Evolutionary conservation across 345 rosid species (phyloP).

Genomic region (Mercurialis annua): DNA sequence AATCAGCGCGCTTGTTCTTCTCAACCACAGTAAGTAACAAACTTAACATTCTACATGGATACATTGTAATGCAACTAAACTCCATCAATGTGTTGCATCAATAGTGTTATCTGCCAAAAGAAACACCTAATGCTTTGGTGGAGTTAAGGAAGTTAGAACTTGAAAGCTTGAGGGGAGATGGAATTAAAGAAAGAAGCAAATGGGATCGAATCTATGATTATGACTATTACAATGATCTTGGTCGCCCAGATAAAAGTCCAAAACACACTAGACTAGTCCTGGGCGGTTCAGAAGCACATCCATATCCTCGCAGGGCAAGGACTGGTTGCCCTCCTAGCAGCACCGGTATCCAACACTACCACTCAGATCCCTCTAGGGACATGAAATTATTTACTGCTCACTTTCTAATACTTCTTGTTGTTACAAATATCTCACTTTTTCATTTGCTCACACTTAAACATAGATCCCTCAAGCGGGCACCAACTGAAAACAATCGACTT

Average conservation of each 20-base stretch:
- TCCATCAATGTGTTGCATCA: constrained; percentile 1
- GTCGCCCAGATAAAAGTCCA: constrained; percentile 40
- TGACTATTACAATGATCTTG: constrained; percentile 52
- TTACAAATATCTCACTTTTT: background rate
- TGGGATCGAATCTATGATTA: constrained; percentile 61
- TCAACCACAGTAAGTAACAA: constrained; percentile 36
- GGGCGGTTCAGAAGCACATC: constrained; percentile 44
- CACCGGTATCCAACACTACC: constrained; percentile 24
- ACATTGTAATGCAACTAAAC: background rate
- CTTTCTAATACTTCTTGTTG: background rate
- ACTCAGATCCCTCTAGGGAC: background rate
- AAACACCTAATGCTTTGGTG: constrained; percentile 43
- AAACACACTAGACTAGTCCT: constrained; percentile 38
- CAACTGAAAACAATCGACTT: constrained; percentile 29
- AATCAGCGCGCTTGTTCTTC: constrained; percentile 47
- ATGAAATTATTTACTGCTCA: background rate
- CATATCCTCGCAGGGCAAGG: constrained; percentile 56
- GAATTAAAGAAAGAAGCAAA: constrained; percentile 41
- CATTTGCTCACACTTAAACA: background rate
- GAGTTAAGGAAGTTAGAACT: constrained; percentile 49
- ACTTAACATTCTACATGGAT: background rate
- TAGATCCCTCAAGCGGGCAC: constrained; percentile 36
- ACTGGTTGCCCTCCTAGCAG: constrained; percentile 36
- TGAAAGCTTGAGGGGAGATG: constrained; percentile 38
- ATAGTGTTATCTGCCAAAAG: constrained; percentile 47